These are phyloP conservation scores for Sporothrix pallida DNA, from an alignment of 2,329 filamentous ascomycete species.

Conservation along the genomic window DNA sequence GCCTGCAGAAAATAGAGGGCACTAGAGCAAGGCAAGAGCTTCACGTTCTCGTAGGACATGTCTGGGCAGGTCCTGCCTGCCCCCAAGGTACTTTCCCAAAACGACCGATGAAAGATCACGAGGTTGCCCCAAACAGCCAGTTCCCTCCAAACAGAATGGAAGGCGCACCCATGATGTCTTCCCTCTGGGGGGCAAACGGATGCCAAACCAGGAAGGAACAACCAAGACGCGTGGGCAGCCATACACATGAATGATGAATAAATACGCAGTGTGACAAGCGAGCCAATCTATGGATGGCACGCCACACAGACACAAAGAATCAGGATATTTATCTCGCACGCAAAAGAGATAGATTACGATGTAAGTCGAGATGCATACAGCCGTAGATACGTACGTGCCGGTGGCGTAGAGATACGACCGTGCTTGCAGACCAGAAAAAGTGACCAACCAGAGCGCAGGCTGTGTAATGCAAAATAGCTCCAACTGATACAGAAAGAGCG, in stretches of 20 bases:
- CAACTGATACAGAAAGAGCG: constrained; percentile 10
- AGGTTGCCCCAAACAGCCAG: not conserved
- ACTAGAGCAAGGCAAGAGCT: not conserved
- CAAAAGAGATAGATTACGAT: not conserved
- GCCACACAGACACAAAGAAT: not conserved
- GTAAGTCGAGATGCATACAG: not conserved
- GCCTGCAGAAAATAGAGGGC: constrained; percentile 4
- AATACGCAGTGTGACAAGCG: not conserved
- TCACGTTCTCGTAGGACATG: not conserved
- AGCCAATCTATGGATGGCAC: not conserved
- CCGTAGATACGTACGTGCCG: not conserved
- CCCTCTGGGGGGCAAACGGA: not conserved
- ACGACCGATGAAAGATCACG: not conserved
- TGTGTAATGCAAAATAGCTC: constrained; percentile 15
- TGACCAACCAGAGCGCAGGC: constrained; percentile 27
- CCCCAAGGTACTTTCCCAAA: constrained; percentile 14
- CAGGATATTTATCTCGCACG: constrained; percentile 1
- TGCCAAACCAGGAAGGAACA: constrained; percentile 26
- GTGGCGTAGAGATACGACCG: constrained; percentile 16
- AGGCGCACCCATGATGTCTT: constrained; percentile 13
- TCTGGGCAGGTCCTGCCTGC: not conserved
- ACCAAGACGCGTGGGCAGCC: not conserved
- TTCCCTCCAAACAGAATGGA: not conserved
- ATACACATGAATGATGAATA: not conserved
- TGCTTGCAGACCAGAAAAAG: not conserved